Conservation (phyloP, 2,329 filamentous ascomycete genomes). For the Cladosporium sp. region DNA sequence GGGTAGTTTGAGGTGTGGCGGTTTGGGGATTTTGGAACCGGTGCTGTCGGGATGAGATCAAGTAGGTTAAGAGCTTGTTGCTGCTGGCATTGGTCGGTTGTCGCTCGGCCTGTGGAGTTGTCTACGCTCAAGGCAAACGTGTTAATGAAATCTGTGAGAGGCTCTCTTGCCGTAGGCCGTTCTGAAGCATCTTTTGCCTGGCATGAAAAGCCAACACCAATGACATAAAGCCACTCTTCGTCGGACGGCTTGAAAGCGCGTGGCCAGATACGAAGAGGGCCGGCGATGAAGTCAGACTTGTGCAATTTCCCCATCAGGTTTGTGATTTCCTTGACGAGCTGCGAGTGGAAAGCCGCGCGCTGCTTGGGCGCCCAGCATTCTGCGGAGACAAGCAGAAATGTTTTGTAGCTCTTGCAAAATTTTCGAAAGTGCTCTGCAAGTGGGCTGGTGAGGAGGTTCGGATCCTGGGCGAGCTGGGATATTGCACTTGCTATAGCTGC, state of each 20-base stretch:
- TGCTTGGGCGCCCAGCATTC: conserved; percentile 11
- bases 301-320: not conserved
- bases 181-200: too few relatives aligned
- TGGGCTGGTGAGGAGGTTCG: not conserved
- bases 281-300: not conserved
- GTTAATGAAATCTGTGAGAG: not conserved
- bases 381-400: not conserved
- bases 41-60: too few relatives aligned
- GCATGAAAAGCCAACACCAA: not conserved
- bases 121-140: not conserved
- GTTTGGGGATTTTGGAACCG: too few relatives aligned
- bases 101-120: not conserved
- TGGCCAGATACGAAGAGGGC: conserved; percentile 3
- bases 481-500: not conserved
- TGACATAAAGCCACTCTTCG: conserved; percentile 9
- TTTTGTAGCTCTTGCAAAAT: not conserved
- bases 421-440: not conserved
- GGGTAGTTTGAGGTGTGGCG: too few relatives aligned
- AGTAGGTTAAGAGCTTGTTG: not conserved
- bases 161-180: not conserved
- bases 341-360: not conserved
- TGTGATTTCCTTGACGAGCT: not conserved
- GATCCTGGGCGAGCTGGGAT: not conserved
- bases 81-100: not conserved
- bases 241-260: conserved; percentile 5